Evolutionary conservation across 1,284 basidiomycete genomes (phyloP), one percentile per base, ranked within the genome.

Genomic region (Pulchroboletus neoregius): DNA sequence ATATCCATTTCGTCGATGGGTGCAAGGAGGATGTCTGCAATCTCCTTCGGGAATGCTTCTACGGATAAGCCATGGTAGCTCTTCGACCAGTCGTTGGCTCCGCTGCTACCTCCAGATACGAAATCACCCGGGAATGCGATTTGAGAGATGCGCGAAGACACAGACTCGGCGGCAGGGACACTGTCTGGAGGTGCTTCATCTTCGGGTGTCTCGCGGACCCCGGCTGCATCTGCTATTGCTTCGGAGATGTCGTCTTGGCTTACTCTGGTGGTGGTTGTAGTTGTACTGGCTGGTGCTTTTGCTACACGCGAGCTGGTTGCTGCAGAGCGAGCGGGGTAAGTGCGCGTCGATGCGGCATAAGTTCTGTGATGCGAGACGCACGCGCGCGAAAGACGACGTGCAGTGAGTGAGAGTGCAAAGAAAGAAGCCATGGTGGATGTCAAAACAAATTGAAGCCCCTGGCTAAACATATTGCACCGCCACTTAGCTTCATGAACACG

Each of bases 1-100:
- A 98, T 79, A 63, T 97, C 93, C 39, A 75, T 52, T 8, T 84
- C 76, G 41, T 90, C 80, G 18, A 98, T 60, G 4, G 91, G 87
- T 7, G 84, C 79, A 59, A 90, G 73, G 22, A 98, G 69, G 2
- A 89, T 67, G 1, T 91, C 81, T 0, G 87, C 76, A 40, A 81
- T 76, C 48, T 96, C 88, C 54, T 78, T 81, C 4, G 82, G 63
- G 66, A 98, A 98, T 1, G 94, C 85, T 61, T 84, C 72, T 3
- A 75, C 69, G 7, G 88, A 89, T 33, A 98, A 71, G 0, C 95
- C 95, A 47, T 81, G 72, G 64, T 94, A 98, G 58, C 84, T 89
- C 55, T 80, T 87, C 1, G 87, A 88, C 95, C 95, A 98, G 65
- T 96, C 91, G 3, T 72, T 84, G 35, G 44, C 42, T 31, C 42